Evolutionary conservation across 2,329 filamentous ascomycete genomes (phyloP).

Genomic region (Fusarium globosum): DNA sequence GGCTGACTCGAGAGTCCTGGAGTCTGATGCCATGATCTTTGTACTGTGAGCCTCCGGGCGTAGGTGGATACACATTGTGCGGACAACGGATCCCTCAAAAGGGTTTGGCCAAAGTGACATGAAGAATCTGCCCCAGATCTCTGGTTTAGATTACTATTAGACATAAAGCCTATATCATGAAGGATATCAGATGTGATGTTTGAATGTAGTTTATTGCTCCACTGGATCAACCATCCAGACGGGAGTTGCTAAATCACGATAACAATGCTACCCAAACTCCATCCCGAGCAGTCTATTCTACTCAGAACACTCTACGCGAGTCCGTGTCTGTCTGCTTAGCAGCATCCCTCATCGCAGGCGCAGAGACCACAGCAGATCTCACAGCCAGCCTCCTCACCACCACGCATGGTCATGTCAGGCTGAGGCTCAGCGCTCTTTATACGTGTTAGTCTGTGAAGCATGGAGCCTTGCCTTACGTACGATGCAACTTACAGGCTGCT

Average conservation of each 20-base stretch:
- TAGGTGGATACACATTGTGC: background rate
- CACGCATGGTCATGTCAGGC: conserved; percentile 56
- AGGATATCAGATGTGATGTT: background rate
- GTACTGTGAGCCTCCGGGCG: background rate
- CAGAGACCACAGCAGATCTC: conserved; percentile 60
- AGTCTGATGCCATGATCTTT: background rate
- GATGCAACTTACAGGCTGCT: conserved; percentile 54
- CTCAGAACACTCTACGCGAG: background rate
- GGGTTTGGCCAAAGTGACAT: background rate
- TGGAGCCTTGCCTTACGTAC: background rate
- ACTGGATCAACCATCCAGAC: background rate
- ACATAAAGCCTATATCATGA: background rate
- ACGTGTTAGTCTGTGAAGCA: conserved; percentile 3
- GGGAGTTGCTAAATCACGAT: conserved; percentile 17
- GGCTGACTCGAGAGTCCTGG: background rate
- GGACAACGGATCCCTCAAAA: background rate
- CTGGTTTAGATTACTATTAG: conserved; percentile 1
- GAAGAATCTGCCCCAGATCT: background rate
- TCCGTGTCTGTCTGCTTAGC: conserved; percentile 41
- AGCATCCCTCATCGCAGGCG: conserved; percentile 57
- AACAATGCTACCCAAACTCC: conserved; percentile 30
- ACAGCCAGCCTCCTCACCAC: conserved; percentile 59
- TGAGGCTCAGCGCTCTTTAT: conserved; percentile 54
- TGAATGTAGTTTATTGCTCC: conserved; percentile 5
- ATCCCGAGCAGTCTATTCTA: conserved; percentile 1